phyloP scores from a whole-genome alignment of 768 basidiomycete genomes.

The Baorangia bicolor region DNA sequence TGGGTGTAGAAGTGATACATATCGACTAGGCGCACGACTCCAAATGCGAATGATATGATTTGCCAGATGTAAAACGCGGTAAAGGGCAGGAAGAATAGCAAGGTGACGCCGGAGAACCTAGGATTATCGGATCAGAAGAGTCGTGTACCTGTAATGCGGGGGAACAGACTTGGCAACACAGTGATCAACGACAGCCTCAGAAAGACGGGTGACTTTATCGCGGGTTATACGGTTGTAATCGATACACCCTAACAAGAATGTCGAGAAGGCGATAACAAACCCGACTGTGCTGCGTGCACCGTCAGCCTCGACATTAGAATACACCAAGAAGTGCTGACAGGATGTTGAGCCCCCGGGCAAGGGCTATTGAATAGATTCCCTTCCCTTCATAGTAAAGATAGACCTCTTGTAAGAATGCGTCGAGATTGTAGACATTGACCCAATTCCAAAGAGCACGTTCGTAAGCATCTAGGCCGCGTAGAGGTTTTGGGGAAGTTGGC shows the following conservation, averaged over 20 bases:
- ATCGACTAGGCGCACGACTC: slow-evolving; percentile 76
- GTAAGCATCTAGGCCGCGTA: slow-evolving; percentile 76
- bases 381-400: slow-evolving; percentile 97
- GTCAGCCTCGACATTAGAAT: slow-evolving; percentile 23
- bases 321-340: slow-evolving; percentile 60
- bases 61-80: slow-evolving; percentile 89
- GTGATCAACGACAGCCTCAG: slow-evolving; percentile 76
- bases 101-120: slow-evolving; percentile 82
- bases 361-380: slow-evolving; percentile 92
- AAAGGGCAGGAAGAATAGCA: slow-evolving; percentile 83
- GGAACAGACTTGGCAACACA: slow-evolving; percentile 78
- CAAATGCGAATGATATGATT: slow-evolving; percentile 73
- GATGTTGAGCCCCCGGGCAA: slow-evolving; percentile 89
- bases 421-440: slow-evolving; percentile 98
- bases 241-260: slow-evolving; percentile 92
- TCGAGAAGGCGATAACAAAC: slow-evolving; percentile 98
- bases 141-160: background rate
- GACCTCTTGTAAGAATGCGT: slow-evolving; percentile 92
- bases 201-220: slow-evolving; percentile 64
- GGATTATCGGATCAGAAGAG: slow-evolving; percentile 15
- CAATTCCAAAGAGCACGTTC: slow-evolving; percentile 97
- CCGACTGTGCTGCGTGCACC: slow-evolving; percentile 76
- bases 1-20: slow-evolving; percentile 98
- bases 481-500: slow-evolving; percentile 38
- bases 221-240: slow-evolving; percentile 82